A percentile compares a stretch with the other conserved stretches of the same genome.
Evolutionary conservation across 768 basidiomycete species (phyloP).

Genomic region (Psilocybe azurescens): DNA sequence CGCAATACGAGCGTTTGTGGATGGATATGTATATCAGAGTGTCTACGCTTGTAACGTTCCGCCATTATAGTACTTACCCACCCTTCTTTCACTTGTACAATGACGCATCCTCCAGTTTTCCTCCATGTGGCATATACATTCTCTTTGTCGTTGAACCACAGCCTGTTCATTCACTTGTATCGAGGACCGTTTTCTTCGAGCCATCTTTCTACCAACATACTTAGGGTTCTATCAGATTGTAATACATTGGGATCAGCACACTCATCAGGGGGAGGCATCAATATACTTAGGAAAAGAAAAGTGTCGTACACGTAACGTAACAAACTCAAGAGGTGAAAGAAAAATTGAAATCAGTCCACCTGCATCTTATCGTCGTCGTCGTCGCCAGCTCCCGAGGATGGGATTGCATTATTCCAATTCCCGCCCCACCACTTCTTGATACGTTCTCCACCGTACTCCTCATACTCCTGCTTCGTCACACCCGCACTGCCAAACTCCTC

Average conservation of each 20-base stretch:
- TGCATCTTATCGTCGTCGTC: conserved; percentile 21
- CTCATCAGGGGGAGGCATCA: neutral
- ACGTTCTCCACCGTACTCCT: conserved; percentile 88
- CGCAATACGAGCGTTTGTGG: conserved; percentile 14
- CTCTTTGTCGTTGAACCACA: conserved; percentile 1
- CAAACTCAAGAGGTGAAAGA: neutral
- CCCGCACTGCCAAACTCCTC: conserved; percentile 56
- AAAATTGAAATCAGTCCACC: conserved; percentile 16
- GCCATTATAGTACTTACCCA: conserved; percentile 16
- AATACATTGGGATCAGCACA: conserved; percentile 23
- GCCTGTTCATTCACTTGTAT: neutral
- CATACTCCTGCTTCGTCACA: conserved; percentile 83
- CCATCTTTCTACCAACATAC: conserved; percentile 17
- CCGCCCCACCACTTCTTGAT: conserved; percentile 92
- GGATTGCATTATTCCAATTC: conserved; percentile 69
- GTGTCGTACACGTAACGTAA: neutral
- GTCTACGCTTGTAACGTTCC: neutral
- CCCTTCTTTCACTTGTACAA: conserved; percentile 10
- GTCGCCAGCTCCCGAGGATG: neutral
- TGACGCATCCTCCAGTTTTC: conserved; percentile 8
- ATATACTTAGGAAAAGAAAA: neutral
- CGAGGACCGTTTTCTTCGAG: conserved; percentile 1
- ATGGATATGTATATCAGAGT: conserved; percentile 9
- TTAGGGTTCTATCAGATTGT: conserved; percentile 17
- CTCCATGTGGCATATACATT: conserved; percentile 9